These are phyloP conservation scores for Scleroderma bovista DNA, from an alignment of 768 basidiomycete genomes.

Conservation along the genomic window DNA sequence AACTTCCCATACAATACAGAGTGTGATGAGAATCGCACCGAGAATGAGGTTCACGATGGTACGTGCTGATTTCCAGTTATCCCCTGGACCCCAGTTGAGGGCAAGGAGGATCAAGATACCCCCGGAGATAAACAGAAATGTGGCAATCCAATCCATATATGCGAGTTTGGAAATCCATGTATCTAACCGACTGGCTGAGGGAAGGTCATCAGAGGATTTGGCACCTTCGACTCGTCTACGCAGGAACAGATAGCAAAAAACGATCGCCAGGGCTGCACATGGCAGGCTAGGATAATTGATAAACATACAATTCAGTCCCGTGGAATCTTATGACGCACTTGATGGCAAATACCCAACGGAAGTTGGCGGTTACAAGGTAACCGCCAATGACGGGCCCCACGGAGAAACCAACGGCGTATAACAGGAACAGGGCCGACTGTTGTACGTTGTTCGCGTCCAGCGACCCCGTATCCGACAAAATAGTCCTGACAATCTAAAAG, in stretches of 20 bases:
- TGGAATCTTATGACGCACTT: slow-evolving; percentile 32
- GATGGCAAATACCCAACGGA: slow-evolving; percentile 53
- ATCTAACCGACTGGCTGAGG: background rate
- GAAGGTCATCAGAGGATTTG: slow-evolving; percentile 10
- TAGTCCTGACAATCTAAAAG: slow-evolving; percentile 35
- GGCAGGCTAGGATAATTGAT: slow-evolving; percentile 34
- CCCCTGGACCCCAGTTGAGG: slow-evolving; percentile 45
- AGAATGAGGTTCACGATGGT: slow-evolving; percentile 45
- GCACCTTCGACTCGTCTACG: slow-evolving; percentile 26
- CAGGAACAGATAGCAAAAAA: slow-evolving; percentile 38
- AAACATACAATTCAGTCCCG: background rate
- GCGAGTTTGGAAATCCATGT: slow-evolving; percentile 26
- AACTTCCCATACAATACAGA: slow-evolving; percentile 40
- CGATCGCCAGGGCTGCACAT: slow-evolving; percentile 28
- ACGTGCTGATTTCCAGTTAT: slow-evolving; percentile 35
- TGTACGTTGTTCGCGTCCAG: slow-evolving; percentile 41
- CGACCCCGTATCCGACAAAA: slow-evolving; percentile 39
- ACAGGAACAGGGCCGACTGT: slow-evolving; percentile 34
- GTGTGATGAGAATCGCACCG: slow-evolving; percentile 36
- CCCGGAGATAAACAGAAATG: slow-evolving; percentile 36
- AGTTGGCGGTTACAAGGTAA: slow-evolving; percentile 33
- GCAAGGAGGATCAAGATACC: slow-evolving; percentile 45
- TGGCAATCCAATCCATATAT: slow-evolving; percentile 45
- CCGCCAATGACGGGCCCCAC: slow-evolving; percentile 42
- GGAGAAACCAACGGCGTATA: slow-evolving; percentile 39